A percentile compares a stretch with the other conserved stretches of the same genome.
phyloP scores from a whole-genome alignment of 2,329 filamentous ascomycete species.

The Fusarium protoensiforme region DNA sequence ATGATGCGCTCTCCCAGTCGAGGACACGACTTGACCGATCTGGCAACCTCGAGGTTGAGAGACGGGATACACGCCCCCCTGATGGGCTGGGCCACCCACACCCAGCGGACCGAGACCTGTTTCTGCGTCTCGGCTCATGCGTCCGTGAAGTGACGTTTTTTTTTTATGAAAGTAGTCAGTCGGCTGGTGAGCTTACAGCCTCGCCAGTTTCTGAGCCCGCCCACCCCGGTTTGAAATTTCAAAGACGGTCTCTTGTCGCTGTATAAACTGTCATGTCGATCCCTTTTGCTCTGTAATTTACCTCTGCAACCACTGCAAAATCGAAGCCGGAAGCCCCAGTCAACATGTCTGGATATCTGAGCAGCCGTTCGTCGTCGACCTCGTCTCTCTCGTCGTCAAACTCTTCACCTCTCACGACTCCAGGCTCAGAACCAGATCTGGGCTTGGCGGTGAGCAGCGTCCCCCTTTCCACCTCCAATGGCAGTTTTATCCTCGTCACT shows the following conservation, averaged over 20 bases:
- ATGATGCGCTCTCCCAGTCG: not conserved
- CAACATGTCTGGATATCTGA: not conserved
- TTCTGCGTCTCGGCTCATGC: not conserved
- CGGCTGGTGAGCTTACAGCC: not conserved
- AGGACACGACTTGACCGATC: not conserved
- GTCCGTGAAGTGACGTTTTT: not conserved
- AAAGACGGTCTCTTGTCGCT: not conserved
- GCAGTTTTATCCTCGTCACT: slow-evolving; percentile 57
- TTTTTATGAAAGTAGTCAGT: not conserved
- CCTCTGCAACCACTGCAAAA: not conserved
- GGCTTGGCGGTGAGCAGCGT: not conserved
- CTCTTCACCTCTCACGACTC: not conserved
- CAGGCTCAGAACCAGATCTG: slow-evolving; percentile 1
- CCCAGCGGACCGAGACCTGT: not conserved
- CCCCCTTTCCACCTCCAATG: not conserved
- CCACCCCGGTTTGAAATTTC: not conserved
- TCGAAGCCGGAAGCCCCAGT: not conserved
- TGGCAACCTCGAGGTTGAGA: not conserved
- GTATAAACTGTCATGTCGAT: not conserved
- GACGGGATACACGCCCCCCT: not conserved
- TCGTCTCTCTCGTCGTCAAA: not conserved
- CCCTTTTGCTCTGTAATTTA: not conserved
- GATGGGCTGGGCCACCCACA: not conserved
- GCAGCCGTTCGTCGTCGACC: not conserved
- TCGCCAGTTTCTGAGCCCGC: not conserved